Evolutionary conservation across 148 eudicot species (phyloP), one percentile per base, ranked within the genome.

Genomic region (Silene conica): DNA sequence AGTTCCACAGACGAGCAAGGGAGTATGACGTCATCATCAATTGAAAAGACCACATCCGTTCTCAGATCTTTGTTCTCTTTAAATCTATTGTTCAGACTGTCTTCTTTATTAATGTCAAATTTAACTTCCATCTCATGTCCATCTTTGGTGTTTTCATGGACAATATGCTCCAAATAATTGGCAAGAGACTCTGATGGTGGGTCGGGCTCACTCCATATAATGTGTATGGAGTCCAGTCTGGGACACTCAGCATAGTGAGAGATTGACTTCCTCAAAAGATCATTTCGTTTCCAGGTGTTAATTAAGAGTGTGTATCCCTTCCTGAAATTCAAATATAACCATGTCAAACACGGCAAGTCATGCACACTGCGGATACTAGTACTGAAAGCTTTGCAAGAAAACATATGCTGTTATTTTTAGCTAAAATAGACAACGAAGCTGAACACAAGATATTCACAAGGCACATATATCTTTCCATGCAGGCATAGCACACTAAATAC

Each of bases 281-380:
- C 92, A 68, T 90, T 81, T 87, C 97, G 85, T 76, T 92, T 92
- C 97, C 97, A 92, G 8, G 97, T 92, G 80, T 92, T 92, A 12
- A 92, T 89, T 78, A 92, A 75, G 38, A 92, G 77, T 69, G 95
- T 83, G 77, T 88, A 92, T 34, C 92, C 92, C 72, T 75, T 87
- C 86, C 92, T 92, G 89, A 74, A 82, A 22, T 76, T 56, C 16
- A 69, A 48, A 43, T 20, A 71, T 23, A 38, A 57, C 14, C 54
- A 67, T 4, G 43, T 48, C 20, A 38, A 43, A 34, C 48, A 26
- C 9, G 60, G 22, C 19, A n/a, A 59, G 31, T 20, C 12, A 76
- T 10, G 31, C 38, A 62, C 38, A 62, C 18, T 50, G 9, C 26
- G 22, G 6, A 38, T 13, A 61, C 61, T 4, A 4, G 50, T 45